Evolutionary conservation across 352 stramenopile species (phyloP), one percentile per base, ranked within the genome.

Genomic region (Saprolegnia diclina): DNA sequence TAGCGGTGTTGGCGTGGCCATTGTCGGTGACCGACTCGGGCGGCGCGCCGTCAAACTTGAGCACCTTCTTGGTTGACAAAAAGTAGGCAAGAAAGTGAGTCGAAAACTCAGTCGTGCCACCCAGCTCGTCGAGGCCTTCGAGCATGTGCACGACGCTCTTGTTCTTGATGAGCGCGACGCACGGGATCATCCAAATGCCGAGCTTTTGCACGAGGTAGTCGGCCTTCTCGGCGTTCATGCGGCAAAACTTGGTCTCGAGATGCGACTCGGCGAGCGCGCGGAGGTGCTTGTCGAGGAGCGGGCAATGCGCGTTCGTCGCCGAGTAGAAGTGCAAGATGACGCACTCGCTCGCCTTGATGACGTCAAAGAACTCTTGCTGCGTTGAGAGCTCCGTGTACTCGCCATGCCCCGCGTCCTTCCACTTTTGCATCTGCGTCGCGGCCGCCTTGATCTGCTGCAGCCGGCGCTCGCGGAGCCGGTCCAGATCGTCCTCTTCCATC

Each of bases 301-400:
- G 83, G 71, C 96, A 99, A 66, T 93, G 92, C 38, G 84, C 78
- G 55, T 97, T 98, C 16, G 87, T 87, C 0, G 88, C 85, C 65
- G 95, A 90, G 78, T 98, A 98, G 76, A 99, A 99, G 82, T 99
- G 96, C 53, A 98, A 83, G 26, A 98, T 87, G 35, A 97, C 77
- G 53, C 89, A 83, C 59, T 97, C 81, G 62, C 85, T 97, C 55
- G 82, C 77, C 74, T 98, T 99, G 72, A 96, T 89, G 2, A 83
- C 86, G 29, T 97, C 81, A 72, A 99, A 99, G 76, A 99, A 99
- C 37, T 97, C 92, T 56, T 95, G 87, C 45, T 91, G 94, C 76
- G 96, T 91, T 18, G 81, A 82, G 52, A 99, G 82, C 71, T 96
- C 94, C 53, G 78, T 64, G 74, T 96, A 98, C 48, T 88, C 81